phyloP scores from a whole-genome alignment of 192 early-diverging fungal species.

The Obelidium mucronatum region DNA sequence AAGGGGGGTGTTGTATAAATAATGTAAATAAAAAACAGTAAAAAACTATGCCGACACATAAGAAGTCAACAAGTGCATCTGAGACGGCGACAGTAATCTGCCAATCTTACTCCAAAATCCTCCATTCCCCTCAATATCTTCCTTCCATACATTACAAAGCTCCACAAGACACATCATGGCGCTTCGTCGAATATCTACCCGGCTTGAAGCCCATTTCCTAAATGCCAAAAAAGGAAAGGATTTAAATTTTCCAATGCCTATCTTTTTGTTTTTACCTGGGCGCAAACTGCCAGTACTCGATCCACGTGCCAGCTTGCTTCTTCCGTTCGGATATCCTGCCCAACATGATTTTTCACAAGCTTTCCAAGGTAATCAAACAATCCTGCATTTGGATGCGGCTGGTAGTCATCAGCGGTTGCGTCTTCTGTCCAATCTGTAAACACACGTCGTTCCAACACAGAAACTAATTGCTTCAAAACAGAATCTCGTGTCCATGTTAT shows the following conservation, averaged over 20 bases:
- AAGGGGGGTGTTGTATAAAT: too few species aligned
- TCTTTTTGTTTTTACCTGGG: background rate
- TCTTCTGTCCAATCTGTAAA: constrained; percentile 16
- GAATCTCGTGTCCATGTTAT: background rate
- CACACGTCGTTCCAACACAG: background rate
- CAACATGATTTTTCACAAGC: background rate
- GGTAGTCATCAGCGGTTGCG: constrained; percentile 12
- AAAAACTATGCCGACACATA: constrained; percentile 7
- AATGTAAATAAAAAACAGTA: too few species aligned
- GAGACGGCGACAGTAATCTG: constrained; percentile 14
- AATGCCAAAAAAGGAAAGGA: background rate
- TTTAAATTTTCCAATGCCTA: background rate
- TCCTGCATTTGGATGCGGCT: constrained; percentile 4
- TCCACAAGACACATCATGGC: constrained; percentile 30
- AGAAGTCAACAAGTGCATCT: constrained; percentile 19
- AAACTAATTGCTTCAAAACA: background rate
- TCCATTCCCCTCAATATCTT: background rate
- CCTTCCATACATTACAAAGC: constrained; percentile 6
- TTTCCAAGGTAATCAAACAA: constrained; percentile 11
- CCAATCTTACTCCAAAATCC: constrained; percentile 27
- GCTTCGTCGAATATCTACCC: constrained; percentile 4
- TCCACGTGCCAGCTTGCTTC: constrained; percentile 6
- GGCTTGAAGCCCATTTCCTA: constrained; percentile 19
- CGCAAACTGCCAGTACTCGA: constrained; percentile 4
- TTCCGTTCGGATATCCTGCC: background rate